A percentile compares a stretch with the other conserved stretches of the same genome.
Evolutionary conservation across 768 basidiomycete genomes (phyloP).

Genomic region (Lactarius vividus): DNA sequence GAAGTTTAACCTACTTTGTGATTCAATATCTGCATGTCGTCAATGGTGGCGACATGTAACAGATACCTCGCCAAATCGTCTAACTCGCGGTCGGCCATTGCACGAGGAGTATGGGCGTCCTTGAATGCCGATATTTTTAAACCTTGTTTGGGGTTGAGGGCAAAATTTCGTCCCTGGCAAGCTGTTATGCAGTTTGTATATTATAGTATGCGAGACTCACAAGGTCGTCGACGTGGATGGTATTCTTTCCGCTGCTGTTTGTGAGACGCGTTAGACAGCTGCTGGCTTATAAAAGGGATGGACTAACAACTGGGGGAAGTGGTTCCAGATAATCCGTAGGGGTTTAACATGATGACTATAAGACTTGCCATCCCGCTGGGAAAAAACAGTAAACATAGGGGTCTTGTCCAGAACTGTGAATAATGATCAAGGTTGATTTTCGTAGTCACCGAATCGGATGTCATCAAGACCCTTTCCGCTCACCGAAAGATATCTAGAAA

Average conservation of each 20-base stretch:
- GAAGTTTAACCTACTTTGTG: slow-evolving; percentile 54
- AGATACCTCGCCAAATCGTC: slow-evolving; percentile 63
- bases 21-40: slow-evolving; percentile 61
- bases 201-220: slow-evolving; percentile 37
- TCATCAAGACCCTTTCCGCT: not conserved
- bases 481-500: slow-evolving; percentile 27
- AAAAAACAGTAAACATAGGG: slow-evolving; percentile 87
- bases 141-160: slow-evolving; percentile 80
- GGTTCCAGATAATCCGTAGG: slow-evolving; percentile 83
- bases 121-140: slow-evolving; percentile 83
- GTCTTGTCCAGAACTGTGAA: slow-evolving; percentile 75
- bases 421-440: slow-evolving; percentile 21
- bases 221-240: slow-evolving; percentile 87
- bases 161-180: slow-evolving; percentile 63
- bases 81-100: slow-evolving; percentile 67
- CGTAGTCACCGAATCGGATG: not conserved
- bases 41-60: slow-evolving; percentile 53
- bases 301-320: slow-evolving; percentile 73
- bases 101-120: slow-evolving; percentile 64
- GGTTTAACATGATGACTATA: slow-evolving; percentile 83
- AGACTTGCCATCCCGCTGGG: slow-evolving; percentile 65
- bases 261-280: not conserved
- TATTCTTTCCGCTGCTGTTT: slow-evolving; percentile 61
- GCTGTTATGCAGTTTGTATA: slow-evolving; percentile 2
- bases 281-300: not conserved